phyloP scores from a whole-genome alignment of 1,284 basidiomycete genomes.

The Trametes polyzona region DNA sequence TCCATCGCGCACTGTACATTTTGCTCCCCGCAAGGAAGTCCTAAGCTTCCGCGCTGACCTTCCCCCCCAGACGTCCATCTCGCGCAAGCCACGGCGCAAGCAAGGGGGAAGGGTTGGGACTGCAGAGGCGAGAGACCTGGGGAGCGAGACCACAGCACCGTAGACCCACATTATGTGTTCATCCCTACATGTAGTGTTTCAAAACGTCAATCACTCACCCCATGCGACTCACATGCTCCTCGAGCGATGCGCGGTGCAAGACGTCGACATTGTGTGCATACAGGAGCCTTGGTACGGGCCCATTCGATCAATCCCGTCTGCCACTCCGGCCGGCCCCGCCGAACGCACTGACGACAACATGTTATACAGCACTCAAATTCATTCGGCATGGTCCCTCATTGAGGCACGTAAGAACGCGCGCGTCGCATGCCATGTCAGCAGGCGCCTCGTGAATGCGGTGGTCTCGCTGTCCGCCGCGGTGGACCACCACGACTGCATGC shows the following conservation, averaged over 20 bases:
- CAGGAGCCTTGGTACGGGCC: constrained; percentile 11
- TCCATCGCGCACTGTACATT: background rate
- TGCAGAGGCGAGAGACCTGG: too few relatives aligned
- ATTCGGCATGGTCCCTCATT: constrained; percentile 4
- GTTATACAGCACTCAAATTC: constrained; percentile 9
- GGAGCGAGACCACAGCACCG: background rate
- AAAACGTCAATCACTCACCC: constrained; percentile 10
- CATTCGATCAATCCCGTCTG: constrained; percentile 6
- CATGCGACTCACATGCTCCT: constrained; percentile 2
- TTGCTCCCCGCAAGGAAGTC: background rate
- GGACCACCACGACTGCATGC: constrained; percentile 4
- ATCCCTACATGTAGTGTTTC: constrained; percentile 4
- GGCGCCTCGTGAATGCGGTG: background rate
- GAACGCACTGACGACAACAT: constrained; percentile 12
- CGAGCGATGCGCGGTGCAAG: background rate
- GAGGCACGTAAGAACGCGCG: background rate
- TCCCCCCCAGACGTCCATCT: constrained; percentile 1
- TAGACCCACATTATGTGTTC: background rate
- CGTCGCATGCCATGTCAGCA: constrained; percentile 4
- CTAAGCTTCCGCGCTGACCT: background rate
- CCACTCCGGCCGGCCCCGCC: constrained; percentile 4
- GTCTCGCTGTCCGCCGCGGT: background rate
- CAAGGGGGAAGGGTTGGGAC: too few relatives aligned
- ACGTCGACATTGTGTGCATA: constrained; percentile 8
- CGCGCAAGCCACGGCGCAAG: background rate